Evolutionary conservation across 495 filamentous ascomycete genomes (phyloP).

Genomic region (Trichoderma reesei): DNA sequence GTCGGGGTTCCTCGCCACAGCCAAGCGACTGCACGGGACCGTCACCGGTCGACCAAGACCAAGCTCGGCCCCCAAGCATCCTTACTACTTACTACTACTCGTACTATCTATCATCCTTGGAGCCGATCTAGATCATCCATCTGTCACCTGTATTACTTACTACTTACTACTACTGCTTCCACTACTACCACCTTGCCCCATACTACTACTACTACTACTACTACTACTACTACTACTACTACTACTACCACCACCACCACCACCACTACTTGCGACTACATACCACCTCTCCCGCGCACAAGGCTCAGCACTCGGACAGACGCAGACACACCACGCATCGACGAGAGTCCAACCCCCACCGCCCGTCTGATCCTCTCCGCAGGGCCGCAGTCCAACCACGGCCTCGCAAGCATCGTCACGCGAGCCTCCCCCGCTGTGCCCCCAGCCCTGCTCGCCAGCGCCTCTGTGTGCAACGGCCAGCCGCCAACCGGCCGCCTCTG

Average conservation of each 20-base stretch:
- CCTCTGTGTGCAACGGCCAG: constrained; percentile 5
- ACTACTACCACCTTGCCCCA: no score
- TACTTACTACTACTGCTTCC: no score
- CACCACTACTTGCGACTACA: background rate
- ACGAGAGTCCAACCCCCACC: constrained; percentile 3
- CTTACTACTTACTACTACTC: no score
- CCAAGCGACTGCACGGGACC: no score
- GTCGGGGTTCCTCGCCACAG: no score
- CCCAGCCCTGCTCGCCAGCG: constrained; percentile 1
- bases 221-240: no score
- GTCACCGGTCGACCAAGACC: no score
- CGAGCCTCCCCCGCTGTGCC: background rate
- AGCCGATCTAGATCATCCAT: no score
- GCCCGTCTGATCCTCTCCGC: constrained; percentile 1
- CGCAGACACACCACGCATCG: background rate
- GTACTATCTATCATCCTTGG: no score
- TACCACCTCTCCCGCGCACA: background rate
- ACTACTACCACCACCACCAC: no score
- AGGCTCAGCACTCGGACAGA: background rate
- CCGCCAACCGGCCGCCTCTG: constrained; percentile 6
- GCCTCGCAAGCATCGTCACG: background rate
- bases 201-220: no score
- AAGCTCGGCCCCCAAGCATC: background rate
- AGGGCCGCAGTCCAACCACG: constrained; percentile 4
- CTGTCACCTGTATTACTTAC: no score